Percentiles rank a stretch among this genome's conserved stretches.
These are phyloP conservation scores for Saccharomyces paradoxus DNA, from an alignment of 805 yeast genomes.

Conservation along the genomic window DNA sequence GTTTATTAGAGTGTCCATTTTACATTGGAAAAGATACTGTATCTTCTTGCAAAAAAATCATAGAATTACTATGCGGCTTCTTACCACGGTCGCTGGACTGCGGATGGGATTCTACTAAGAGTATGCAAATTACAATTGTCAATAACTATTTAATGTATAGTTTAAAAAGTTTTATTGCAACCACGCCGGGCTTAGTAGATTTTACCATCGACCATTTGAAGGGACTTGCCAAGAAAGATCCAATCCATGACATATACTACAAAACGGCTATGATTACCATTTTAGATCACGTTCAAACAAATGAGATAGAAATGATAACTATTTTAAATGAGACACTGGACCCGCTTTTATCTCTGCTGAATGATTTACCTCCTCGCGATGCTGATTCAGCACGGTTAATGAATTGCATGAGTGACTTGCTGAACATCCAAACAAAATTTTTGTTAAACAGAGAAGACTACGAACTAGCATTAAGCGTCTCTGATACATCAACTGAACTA, in stretches of 20 bases:
- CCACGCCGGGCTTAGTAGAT: constrained; percentile 16
- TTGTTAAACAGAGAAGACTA: constrained; percentile 20
- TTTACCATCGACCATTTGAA: constrained; percentile 16
- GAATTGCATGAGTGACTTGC: constrained; percentile 21
- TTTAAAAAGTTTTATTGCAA: constrained; percentile 24
- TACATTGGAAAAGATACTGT: constrained; percentile 26
- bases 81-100: constrained; percentile 41
- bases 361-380: constrained; percentile 13
- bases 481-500: constrained; percentile 20
- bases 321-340: constrained; percentile 14
- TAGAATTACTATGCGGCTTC: constrained; percentile 34
- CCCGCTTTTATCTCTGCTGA: constrained; percentile 14
- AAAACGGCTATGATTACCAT: constrained; percentile 20
- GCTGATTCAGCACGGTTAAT: constrained; percentile 16
- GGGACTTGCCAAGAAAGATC: constrained; percentile 12
- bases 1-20: constrained; percentile 44
- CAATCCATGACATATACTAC: constrained; percentile 18
- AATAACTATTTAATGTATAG: constrained; percentile 51
- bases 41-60: constrained; percentile 25
- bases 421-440: constrained; percentile 24
- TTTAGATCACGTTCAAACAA: constrained; percentile 15
- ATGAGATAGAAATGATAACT: constrained; percentile 19
- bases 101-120: constrained; percentile 35
- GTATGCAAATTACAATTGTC: constrained; percentile 29
- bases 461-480: constrained; percentile 19